Percentiles rank a stretch among this genome's conserved stretches.
Evolutionary conservation across 139 green algal genomes (phyloP).

Genomic region (Tetraselmis striata): DNA sequence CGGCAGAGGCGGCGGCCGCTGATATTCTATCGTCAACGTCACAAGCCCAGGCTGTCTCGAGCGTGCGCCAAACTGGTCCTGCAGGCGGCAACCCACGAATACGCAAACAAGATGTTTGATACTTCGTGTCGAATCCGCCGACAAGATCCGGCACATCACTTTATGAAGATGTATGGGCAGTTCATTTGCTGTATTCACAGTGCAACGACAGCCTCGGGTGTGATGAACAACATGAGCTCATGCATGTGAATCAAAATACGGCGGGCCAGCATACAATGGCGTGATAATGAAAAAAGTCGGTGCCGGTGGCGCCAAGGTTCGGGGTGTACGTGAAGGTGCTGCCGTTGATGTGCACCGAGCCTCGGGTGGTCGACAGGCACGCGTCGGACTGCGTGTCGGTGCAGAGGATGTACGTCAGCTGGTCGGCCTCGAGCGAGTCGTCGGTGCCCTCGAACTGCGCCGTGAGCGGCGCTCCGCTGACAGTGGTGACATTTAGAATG

Average conservation of each 20-base stretch:
- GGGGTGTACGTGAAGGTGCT: neutral
- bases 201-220: too few species aligned
- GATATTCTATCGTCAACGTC: neutral
- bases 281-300: neutral
- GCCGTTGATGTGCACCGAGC: neutral
- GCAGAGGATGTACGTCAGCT: neutral
- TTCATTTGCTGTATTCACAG: too few species aligned
- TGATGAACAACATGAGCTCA: too few species aligned
- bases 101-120: too few species aligned
- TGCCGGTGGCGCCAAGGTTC: neutral
- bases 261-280: neutral
- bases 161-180: too few species aligned
- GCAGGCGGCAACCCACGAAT: too few species aligned
- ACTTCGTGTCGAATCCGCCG: too few species aligned
- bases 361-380: neutral
- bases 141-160: too few species aligned
- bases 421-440: neutral
- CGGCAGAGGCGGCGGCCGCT: neutral
- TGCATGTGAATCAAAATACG: too few species aligned
- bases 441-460: neutral
- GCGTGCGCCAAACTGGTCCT: neutral
- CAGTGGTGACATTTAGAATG: too few species aligned
- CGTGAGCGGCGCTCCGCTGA: neutral
- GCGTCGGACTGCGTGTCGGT: neutral
- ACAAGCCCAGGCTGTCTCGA: neutral